A percentile compares a stretch with the other conserved stretches of the same genome.
These are phyloP conservation scores for Penicillium atrosanguineum DNA, from an alignment of 495 filamentous ascomycete genomes.

Conservation along the genomic window DNA sequence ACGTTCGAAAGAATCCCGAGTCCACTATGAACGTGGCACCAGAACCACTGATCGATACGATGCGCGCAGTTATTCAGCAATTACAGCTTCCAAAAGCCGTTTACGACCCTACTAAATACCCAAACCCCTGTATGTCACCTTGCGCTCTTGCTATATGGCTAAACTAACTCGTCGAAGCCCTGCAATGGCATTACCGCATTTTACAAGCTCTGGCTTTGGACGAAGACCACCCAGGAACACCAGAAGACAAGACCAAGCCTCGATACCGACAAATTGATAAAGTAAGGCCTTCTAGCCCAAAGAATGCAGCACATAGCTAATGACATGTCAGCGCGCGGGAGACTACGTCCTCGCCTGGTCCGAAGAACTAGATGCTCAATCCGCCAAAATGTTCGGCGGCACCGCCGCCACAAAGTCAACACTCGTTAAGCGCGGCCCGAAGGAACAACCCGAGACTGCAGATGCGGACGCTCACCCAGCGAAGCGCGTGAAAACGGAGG, in stretches of 20 bases:
- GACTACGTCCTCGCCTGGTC: constrained; percentile 76
- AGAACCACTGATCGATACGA: constrained; percentile 70
- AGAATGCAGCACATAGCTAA: constrained; percentile 3
- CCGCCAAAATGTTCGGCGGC: constrained; percentile 38
- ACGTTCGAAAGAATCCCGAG: constrained; percentile 73
- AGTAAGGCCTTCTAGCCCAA: constrained; percentile 25
- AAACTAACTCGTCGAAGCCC: constrained; percentile 35
- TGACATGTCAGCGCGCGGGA: constrained; percentile 58
- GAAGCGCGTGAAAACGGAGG: constrained; percentile 53
- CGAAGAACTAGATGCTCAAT: constrained; percentile 56
- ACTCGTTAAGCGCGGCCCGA: constrained; percentile 47
- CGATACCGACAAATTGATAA: constrained; percentile 85
- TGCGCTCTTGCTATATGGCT: not conserved
- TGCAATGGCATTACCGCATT: constrained; percentile 98
- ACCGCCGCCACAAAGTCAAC: constrained; percentile 34
- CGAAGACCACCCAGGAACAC: constrained; percentile 79
- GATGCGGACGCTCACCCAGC: constrained; percentile 29
- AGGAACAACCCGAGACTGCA: constrained; percentile 22
- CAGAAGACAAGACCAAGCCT: constrained; percentile 82
- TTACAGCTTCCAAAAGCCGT: constrained; percentile 82
- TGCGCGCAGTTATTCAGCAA: constrained; percentile 79
- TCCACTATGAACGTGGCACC: constrained; percentile 57
- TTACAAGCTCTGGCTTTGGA: constrained; percentile 89
- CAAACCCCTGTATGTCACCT: constrained; percentile 65
- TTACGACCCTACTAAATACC: constrained; percentile 84